Conservation (phyloP, 768 basidiomycete genomes). For the Lactarius tabidus region DNA sequence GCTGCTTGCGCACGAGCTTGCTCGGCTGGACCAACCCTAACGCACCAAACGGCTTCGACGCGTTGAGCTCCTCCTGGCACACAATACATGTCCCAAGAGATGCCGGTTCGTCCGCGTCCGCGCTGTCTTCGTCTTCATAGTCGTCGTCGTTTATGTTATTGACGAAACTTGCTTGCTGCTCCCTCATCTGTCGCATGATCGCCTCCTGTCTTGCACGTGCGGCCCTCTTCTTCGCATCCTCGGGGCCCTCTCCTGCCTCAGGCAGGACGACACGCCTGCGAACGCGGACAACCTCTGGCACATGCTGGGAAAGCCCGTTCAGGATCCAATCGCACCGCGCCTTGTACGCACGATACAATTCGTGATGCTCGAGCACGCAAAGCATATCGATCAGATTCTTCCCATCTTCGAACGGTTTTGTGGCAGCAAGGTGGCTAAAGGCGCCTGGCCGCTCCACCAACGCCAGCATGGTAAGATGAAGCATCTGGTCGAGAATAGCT, state of each 20-base stretch:
- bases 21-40: constrained; percentile 89
- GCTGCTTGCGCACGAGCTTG: constrained; percentile 72
- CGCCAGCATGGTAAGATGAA: constrained; percentile 84
- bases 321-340: constrained; percentile 76
- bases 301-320: constrained; percentile 49
- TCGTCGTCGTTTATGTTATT: constrained; percentile 72
- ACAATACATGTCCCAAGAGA: constrained; percentile 95
- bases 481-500: constrained; percentile 82
- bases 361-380: constrained; percentile 73
- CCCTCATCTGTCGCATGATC: constrained; percentile 94
- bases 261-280: constrained; percentile 44
- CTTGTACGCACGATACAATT: constrained; percentile 63
- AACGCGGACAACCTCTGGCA: constrained; percentile 52
- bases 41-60: constrained; percentile 71
- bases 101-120: constrained; percentile 42
- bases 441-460: constrained; percentile 61
- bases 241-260: constrained; percentile 44
- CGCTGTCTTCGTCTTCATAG: constrained; percentile 60
- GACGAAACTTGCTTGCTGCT: constrained; percentile 84
- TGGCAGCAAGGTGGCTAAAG: constrained; percentile 57
- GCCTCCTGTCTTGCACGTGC: constrained; percentile 89
- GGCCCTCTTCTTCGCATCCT: constrained; percentile 73
- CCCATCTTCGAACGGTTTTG: constrained; percentile 52
- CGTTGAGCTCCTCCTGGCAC: constrained; percentile 89
- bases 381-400: constrained; percentile 68